A percentile compares a stretch with the other conserved stretches of the same genome.
Conservation (phyloP, 805 yeast species). For the Candida alai region DNA sequence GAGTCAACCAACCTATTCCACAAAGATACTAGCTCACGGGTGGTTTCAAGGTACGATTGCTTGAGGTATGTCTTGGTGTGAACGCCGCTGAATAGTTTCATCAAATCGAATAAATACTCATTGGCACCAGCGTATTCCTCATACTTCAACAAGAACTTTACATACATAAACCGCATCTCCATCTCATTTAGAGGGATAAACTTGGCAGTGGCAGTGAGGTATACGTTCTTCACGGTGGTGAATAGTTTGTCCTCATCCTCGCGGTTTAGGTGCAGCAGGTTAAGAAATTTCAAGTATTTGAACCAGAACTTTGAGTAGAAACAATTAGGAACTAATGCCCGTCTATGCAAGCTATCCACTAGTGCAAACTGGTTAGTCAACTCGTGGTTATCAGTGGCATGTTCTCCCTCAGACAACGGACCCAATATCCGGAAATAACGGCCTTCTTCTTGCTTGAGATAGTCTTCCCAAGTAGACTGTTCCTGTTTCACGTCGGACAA, state of each 20-base stretch:
- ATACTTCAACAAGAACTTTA: constrained; percentile 17
- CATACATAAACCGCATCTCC: constrained; percentile 23
- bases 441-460: constrained; percentile 52
- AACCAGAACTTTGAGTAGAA: constrained; percentile 62
- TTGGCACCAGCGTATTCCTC: constrained; percentile 18
- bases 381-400: not conserved
- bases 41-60: constrained; percentile 16
- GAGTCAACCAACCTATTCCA: constrained; percentile 10
- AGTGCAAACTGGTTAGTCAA: constrained; percentile 17
- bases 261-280: constrained; percentile 16
- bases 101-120: constrained; percentile 25
- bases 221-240: constrained; percentile 40
- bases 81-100: constrained; percentile 22
- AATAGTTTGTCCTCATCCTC: constrained; percentile 20
- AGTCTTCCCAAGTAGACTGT: constrained; percentile 57
- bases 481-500: constrained; percentile 34
- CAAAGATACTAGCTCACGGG: constrained; percentile 11
- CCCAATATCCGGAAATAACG: constrained; percentile 15
- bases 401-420: not conserved
- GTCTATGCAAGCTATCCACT: constrained; percentile 55
- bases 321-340: constrained; percentile 71
- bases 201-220: constrained; percentile 47
- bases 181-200: constrained; percentile 31
- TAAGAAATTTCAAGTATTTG: constrained; percentile 54
- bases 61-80: constrained; percentile 10